Conservation (phyloP, 129 eudicot species). For the Artemisia annua region DNA sequence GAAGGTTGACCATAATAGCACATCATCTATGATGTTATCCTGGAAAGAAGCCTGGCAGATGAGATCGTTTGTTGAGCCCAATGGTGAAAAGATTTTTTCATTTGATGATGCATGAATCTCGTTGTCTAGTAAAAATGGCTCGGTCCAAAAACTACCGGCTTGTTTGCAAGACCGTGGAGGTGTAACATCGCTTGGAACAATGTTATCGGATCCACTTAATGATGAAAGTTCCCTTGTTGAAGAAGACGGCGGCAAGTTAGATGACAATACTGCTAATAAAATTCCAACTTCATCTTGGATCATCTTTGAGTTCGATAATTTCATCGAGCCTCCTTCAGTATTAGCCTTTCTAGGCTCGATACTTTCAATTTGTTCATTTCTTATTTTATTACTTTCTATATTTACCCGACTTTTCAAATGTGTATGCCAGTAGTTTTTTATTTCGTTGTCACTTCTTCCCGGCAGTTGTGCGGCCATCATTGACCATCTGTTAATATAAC, state of each 20-base stretch:
- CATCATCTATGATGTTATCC: conserved; percentile 23
- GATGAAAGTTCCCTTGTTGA: conserved; percentile 22
- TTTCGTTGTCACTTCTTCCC: conserved; percentile 52
- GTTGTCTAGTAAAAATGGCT: conserved; percentile 13
- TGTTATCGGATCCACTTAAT: conserved; percentile 16
- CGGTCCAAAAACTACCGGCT: conserved; percentile 8
- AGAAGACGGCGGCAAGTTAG: conserved; percentile 25
- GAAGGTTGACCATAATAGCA: conserved; percentile 27
- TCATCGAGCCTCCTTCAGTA: background rate
- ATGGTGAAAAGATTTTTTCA: conserved; percentile 21
- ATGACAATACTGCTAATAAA: conserved; percentile 30
- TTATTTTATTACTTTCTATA: conserved; percentile 12
- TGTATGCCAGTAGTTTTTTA: conserved; percentile 47
- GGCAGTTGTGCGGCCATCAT: conserved; percentile 38
- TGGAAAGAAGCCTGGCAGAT: conserved; percentile 8
- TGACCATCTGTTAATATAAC: conserved; percentile 39
- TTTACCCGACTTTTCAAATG: conserved; percentile 22
- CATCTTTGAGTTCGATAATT: background rate
- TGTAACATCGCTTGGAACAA: conserved; percentile 17
- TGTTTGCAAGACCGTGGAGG: conserved; percentile 1
- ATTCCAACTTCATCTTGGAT: conserved; percentile 26
- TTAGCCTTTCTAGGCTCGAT: background rate
- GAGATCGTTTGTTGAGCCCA: conserved; percentile 17
- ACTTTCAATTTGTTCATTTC: conserved; percentile 8
- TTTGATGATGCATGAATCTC: conserved; percentile 18